phyloP scores from a whole-genome alignment of 2,329 filamentous ascomycete species.

The Dothistroma pini region DNA sequence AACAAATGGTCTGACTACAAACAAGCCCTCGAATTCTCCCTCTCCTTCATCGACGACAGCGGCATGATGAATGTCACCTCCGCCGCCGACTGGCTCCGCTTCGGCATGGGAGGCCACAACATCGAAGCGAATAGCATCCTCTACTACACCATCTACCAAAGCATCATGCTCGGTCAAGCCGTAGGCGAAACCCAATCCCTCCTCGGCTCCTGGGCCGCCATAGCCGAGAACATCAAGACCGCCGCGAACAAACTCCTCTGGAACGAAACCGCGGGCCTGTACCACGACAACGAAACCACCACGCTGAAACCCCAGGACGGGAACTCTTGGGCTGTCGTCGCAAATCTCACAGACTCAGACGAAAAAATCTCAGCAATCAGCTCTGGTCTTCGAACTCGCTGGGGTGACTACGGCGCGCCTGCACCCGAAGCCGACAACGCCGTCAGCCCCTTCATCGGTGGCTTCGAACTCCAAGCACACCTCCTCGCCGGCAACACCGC shows the following conservation, averaged over 20 bases:
- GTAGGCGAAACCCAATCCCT: conserved; percentile 42
- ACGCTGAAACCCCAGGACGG: conserved; percentile 50
- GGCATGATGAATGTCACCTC: conserved; percentile 48
- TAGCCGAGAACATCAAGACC: conserved; percentile 46
- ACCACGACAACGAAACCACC: conserved; percentile 33
- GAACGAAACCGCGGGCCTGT: conserved; percentile 32
- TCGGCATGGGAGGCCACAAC: conserved; percentile 51
- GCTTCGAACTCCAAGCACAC: conserved; percentile 48
- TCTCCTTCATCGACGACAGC: conserved; percentile 42
- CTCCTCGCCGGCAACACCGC: conserved; percentile 40
- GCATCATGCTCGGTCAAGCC: conserved; percentile 50
- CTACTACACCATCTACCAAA: conserved; percentile 52
- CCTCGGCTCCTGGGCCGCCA: conserved; percentile 29
- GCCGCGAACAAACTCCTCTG: conserved; percentile 48
- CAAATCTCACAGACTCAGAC: conserved; percentile 36
- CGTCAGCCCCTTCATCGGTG: conserved; percentile 48
- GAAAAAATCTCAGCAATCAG: conserved; percentile 35
- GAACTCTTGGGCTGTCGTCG: conserved; percentile 42
- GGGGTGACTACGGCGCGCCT: conserved; percentile 46
- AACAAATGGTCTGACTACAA: conserved; percentile 46
- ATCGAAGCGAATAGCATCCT: conserved; percentile 48
- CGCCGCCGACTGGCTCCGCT: conserved; percentile 46
- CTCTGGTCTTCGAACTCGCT: conserved; percentile 34
- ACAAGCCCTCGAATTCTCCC: conserved; percentile 42
- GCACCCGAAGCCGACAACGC: conserved; percentile 46